phyloP scores from a whole-genome alignment of 1,284 basidiomycete genomes.

The Puccinia horiana region DNA sequence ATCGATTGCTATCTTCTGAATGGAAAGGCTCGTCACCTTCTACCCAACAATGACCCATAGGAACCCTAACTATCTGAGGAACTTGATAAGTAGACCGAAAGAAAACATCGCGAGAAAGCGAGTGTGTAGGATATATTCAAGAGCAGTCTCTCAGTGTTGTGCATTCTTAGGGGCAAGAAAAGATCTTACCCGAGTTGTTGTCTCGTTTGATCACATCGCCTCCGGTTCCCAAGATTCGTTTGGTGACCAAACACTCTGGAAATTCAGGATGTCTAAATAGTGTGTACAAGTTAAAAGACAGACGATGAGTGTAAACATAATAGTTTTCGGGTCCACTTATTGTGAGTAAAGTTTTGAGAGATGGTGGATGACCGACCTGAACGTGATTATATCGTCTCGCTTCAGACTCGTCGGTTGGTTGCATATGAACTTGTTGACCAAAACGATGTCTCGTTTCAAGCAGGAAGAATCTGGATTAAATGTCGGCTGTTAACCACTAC shows the following conservation, averaged over 20 bases:
- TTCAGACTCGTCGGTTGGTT: conserved; percentile 54
- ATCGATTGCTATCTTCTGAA: conserved; percentile 62
- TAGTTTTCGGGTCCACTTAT: too few species aligned
- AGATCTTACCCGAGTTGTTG: conserved; percentile 55
- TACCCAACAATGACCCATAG: conserved; percentile 61
- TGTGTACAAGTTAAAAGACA: not conserved
- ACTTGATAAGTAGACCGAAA: not conserved
- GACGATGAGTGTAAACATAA: too few species aligned
- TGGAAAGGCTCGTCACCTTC: conserved; percentile 64
- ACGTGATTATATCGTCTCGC: conserved; percentile 63
- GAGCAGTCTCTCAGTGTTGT: not conserved
- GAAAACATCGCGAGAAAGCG: conserved; percentile 10
- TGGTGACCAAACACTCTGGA: conserved; percentile 62
- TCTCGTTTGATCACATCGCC: conserved; percentile 62
- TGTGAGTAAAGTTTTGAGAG: too few species aligned
- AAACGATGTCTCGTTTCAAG: conserved; percentile 61
- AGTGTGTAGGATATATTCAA: conserved; percentile 54
- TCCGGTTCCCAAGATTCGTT: conserved; percentile 63
- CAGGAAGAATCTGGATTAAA: conserved; percentile 61
- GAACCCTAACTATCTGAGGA: conserved; percentile 37
- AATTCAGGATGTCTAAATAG: conserved; percentile 61
- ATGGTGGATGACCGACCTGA: conserved; percentile 58
- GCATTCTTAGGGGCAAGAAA: not conserved
- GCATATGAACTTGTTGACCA: conserved; percentile 60
- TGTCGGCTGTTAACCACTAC: conserved; percentile 58